phyloP scores from a whole-genome alignment of 306 rosid genomes.

The Dalbergia cultrata region DNA sequence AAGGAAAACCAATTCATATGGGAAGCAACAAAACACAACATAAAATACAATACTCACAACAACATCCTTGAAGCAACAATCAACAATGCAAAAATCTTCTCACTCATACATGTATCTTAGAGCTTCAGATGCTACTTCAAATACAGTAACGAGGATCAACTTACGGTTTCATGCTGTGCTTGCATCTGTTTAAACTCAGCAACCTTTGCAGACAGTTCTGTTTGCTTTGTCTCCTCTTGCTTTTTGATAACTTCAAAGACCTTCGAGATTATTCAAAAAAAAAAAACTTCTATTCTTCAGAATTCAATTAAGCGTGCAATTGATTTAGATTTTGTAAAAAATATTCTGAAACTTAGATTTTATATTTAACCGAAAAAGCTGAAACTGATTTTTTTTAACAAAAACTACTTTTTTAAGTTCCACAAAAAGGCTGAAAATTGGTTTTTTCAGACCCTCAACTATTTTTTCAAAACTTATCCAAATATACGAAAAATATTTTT shows the following conservation, averaged over 20 bases:
- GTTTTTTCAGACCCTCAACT: too few relatives aligned
- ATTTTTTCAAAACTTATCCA: too few relatives aligned
- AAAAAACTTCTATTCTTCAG: not conserved
- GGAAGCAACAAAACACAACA: constrained; percentile 32
- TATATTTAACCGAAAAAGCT: too few relatives aligned
- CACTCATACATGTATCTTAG: not conserved
- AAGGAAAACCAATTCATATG: not conserved
- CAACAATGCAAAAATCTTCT: too few relatives aligned
- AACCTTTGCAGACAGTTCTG: constrained; percentile 72
- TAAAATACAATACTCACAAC: not conserved
- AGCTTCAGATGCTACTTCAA: not conserved
- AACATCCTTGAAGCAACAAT: not conserved
- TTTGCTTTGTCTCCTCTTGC: constrained; percentile 84
- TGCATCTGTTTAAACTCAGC: constrained; percentile 77
- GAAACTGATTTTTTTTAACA: too few relatives aligned
- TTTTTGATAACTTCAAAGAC: constrained; percentile 71
- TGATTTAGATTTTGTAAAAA: too few relatives aligned
- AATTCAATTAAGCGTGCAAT: not conserved
- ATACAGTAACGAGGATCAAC: constrained; percentile 17
- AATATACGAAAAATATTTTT: too few relatives aligned
- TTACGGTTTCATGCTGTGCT: constrained; percentile 86
- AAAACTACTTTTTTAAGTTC: too few relatives aligned
- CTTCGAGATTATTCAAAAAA: constrained; percentile 43
- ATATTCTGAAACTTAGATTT: too few relatives aligned
- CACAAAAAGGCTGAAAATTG: too few relatives aligned